These are phyloP conservation scores for Prunus kanzakura DNA, from an alignment of 306 rosid genomes.

Conservation along the genomic window DNA sequence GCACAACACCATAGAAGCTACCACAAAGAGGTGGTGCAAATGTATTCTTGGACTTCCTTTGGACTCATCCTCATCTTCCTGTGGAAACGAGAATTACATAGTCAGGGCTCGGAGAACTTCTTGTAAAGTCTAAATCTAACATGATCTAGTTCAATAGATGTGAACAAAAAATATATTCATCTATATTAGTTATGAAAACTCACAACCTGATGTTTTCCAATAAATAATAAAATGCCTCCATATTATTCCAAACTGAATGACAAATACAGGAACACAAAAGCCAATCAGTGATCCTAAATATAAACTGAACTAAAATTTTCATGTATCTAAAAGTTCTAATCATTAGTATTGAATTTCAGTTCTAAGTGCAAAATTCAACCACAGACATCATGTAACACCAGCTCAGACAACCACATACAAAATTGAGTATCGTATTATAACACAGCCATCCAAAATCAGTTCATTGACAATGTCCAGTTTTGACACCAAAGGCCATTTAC, in stretches of 20 bases:
- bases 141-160: not conserved
- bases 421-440: too few relatives aligned
- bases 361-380: not conserved
- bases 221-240: not conserved
- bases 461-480: too few relatives aligned
- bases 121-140: not conserved
- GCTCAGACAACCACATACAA: too few relatives aligned
- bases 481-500: too few relatives aligned
- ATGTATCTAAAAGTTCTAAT: not conserved
- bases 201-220: not conserved
- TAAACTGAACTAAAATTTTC: not conserved
- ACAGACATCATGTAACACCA: too few relatives aligned
- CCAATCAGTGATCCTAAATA: not conserved
- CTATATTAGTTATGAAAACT: not conserved
- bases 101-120: not conserved
- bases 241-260: not conserved
- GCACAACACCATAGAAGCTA: too few relatives aligned
- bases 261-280: not conserved
- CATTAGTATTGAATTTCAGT: not conserved
- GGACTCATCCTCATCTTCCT: slow-evolving; percentile 56
- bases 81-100: slow-evolving; percentile 11
- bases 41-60: slow-evolving; percentile 38
- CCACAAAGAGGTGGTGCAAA: too few relatives aligned
- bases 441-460: too few relatives aligned
- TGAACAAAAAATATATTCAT: not conserved